Conservation (phyloP, 1,284 basidiomycete genomes). For the Leccinum pseudoinsigne region DNA sequence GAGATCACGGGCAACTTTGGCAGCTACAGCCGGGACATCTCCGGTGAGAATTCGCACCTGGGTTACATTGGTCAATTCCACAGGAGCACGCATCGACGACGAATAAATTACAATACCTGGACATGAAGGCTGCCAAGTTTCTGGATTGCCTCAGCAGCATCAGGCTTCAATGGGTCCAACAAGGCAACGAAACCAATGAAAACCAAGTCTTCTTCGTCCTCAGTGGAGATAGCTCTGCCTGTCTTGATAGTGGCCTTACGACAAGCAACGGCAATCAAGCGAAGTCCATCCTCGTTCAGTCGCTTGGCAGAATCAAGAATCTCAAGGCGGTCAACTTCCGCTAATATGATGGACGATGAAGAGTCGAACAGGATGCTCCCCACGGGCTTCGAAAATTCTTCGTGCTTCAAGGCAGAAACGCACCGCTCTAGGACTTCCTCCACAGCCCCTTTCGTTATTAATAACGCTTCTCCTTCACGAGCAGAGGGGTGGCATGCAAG, state of each 20-base stretch:
- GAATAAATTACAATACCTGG: slow-evolving; percentile 22
- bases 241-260: slow-evolving; percentile 23
- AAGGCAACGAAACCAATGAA: slow-evolving; percentile 33
- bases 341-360: slow-evolving; percentile 17
- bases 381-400: slow-evolving; percentile 20
- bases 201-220: slow-evolving; percentile 32
- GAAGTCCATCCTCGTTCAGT: slow-evolving; percentile 33
- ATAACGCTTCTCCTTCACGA: slow-evolving; percentile 21
- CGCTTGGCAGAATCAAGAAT: slow-evolving; percentile 31
- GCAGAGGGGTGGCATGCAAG: slow-evolving; percentile 17
- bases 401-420: slow-evolving; percentile 21
- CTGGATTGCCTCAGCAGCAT: slow-evolving; percentile 33
- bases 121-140: slow-evolving; percentile 30
- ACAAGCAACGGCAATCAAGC: slow-evolving; percentile 32
- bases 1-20: slow-evolving; percentile 36
- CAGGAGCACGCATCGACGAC: not conserved
- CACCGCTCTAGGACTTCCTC: slow-evolving; percentile 35
- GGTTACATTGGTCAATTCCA: slow-evolving; percentile 3
- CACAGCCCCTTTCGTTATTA: slow-evolving; percentile 33
- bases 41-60: slow-evolving; percentile 35
- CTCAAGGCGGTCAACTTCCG: slow-evolving; percentile 19
- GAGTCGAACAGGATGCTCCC: slow-evolving; percentile 18
- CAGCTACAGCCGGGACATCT: slow-evolving; percentile 32
- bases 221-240: slow-evolving; percentile 16
- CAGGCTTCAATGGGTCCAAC: slow-evolving; percentile 32